phyloP scores from a whole-genome alignment of 2,329 filamentous ascomycete genomes.

The Colletotrichum echinochloae region DNA sequence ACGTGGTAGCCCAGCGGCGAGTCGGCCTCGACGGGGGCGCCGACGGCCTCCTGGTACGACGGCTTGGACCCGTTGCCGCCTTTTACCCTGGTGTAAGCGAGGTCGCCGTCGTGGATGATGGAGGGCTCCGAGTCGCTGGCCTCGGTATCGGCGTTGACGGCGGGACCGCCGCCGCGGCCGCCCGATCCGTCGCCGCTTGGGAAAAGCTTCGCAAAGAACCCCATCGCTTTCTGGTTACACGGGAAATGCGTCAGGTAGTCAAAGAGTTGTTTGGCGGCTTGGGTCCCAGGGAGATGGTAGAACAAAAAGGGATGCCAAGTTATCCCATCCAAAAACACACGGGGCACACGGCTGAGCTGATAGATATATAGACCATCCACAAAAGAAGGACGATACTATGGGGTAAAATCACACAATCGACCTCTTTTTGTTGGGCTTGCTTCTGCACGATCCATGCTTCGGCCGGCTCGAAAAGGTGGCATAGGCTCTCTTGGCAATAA shows the following conservation, averaged over 20 bases:
- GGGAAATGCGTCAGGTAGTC: neutral
- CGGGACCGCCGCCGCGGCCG: slow-evolving; percentile 4
- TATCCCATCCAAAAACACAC: too few relatives aligned
- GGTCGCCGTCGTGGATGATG: slow-evolving; percentile 53
- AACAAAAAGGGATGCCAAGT: neutral
- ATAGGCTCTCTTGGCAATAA: slow-evolving; percentile 4
- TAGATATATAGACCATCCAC: neutral
- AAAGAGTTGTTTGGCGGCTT: neutral
- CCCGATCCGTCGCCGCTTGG: slow-evolving; percentile 30
- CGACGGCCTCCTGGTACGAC: slow-evolving; percentile 70
- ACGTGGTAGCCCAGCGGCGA: slow-evolving; percentile 72
- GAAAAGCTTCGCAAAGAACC: slow-evolving; percentile 29
- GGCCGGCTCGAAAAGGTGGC: neutral
- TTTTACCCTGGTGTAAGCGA: slow-evolving; percentile 55
- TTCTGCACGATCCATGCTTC: slow-evolving; percentile 17
- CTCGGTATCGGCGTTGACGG: slow-evolving; percentile 19
- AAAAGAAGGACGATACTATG: neutral
- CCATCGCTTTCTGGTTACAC: slow-evolving; percentile 19
- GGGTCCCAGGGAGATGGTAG: neutral
- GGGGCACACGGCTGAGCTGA: neutral
- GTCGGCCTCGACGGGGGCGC: slow-evolving; percentile 69
- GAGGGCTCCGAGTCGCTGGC: slow-evolving; percentile 45
- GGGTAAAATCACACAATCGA: slow-evolving; percentile 33
- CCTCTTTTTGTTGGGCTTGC: slow-evolving; percentile 27
- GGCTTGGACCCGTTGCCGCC: slow-evolving; percentile 62